phyloP scores from a whole-genome alignment of 352 stramenopile species.

The Phytopythium aichiense region DNA sequence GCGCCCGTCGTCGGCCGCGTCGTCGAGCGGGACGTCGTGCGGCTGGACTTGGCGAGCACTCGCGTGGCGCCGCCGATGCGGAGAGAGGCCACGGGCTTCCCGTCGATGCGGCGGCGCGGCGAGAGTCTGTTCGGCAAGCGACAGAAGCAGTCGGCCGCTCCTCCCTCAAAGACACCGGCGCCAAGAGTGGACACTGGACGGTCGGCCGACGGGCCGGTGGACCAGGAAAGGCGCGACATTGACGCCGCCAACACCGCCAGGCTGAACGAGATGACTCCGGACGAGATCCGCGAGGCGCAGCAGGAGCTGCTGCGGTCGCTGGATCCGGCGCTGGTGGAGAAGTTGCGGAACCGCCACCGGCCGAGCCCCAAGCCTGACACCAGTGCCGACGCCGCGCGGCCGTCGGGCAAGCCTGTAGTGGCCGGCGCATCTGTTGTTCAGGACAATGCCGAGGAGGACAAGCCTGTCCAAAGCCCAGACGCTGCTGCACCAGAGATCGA shows the following conservation, averaged over 20 bases:
- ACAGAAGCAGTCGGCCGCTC: slow-evolving; percentile 10
- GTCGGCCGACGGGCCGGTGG: slow-evolving; percentile 8
- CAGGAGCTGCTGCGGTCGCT: slow-evolving; percentile 55
- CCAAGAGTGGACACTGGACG: not conserved
- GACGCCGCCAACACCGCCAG: slow-evolving; percentile 50
- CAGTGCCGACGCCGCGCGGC: not conserved
- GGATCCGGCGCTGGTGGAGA: slow-evolving; percentile 59
- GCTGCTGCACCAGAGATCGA: slow-evolving; percentile 17
- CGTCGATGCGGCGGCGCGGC: slow-evolving; percentile 38
- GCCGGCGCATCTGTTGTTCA: slow-evolving; percentile 16
- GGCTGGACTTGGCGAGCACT: slow-evolving; percentile 30
- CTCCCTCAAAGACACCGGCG: slow-evolving; percentile 4
- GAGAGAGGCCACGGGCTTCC: slow-evolving; percentile 49
- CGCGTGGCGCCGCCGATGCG: slow-evolving; percentile 17
- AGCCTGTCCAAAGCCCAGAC: not conserved
- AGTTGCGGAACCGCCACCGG: slow-evolving; percentile 42
- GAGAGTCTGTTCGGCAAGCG: slow-evolving; percentile 73
- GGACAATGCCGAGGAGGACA: slow-evolving; percentile 10
- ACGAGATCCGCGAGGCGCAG: slow-evolving; percentile 71
- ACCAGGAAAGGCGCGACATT: slow-evolving; percentile 46
- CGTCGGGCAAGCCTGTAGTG: slow-evolving; percentile 13
- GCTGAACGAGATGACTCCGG: slow-evolving; percentile 55
- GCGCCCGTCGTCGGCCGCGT: slow-evolving; percentile 51
- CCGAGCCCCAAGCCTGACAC: slow-evolving; percentile 3
- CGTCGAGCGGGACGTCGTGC: slow-evolving; percentile 54